Base-by-base conservation (phyloP, 768 basidiomycete species). In the Panus rudis region DNA sequence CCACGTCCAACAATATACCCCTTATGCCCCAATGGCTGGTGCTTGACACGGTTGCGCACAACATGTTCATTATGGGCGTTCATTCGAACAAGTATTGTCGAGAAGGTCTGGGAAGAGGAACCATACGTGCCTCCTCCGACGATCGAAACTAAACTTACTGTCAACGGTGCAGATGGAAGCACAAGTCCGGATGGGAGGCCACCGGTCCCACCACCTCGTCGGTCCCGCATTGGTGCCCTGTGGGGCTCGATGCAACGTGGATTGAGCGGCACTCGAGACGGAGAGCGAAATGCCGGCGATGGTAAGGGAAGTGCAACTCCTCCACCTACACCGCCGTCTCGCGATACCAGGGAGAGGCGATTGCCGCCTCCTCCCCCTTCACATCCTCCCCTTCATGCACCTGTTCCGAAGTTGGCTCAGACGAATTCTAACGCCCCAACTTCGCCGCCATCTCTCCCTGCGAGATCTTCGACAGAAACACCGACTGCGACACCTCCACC, bases 21-120 rank as follows among this genome's bases (percentile, higher is more conserved):
- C 1, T 67, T 96, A 2, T 96, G 92, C 55, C 67, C 74, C 10
- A 77, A 75, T 14, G 81, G 86, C n/a, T 94, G 91, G 83, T 94
- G 92, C 59, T 69, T 94, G 13, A 66, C 75, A 4, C 77, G 92
- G 6, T 69, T 96, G 16, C 78, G 92, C 11, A 72, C 83, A 27
- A 90, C 92, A n/a, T 93, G 91, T 61, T 84, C 82, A 4, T 66
- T 94, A 12, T 96, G 92, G 91, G 78, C 84, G 14, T 94, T 88
- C 54, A 80, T 94, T 39, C 77, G 90, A 19, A 80, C 78, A 0
- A 78, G 84, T 8, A 69, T 96, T 42, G 70, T 94, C 16, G 89
- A 92, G 46, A 84, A 81, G 52, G 68, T 94, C 4, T 96, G 92
- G 92, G 84, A 90, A 43, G 92, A 93, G 49, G 87, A 83, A 44